phyloP scores from a whole-genome alignment of 495 filamentous ascomycete species.

The Talaromyces adpressus region DNA sequence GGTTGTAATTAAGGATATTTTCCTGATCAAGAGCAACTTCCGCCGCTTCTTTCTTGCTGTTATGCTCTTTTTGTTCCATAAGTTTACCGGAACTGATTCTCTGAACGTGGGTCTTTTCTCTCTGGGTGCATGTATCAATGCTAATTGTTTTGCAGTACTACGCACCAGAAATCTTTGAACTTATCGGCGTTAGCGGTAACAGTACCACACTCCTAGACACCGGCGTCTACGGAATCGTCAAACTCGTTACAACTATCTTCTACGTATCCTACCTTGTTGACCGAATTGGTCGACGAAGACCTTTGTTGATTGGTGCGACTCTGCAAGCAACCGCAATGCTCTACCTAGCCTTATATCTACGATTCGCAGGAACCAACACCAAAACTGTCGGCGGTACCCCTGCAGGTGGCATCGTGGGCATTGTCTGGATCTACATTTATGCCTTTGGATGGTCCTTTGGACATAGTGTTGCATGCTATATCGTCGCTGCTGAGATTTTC shows the following conservation, averaged over 20 bases:
- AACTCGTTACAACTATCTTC: slow-evolving; percentile 49
- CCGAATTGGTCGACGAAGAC: slow-evolving; percentile 39
- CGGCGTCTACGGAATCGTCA: slow-evolving; percentile 37
- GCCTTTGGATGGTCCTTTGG: not conserved
- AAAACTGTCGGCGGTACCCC: not conserved
- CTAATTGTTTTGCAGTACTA: slow-evolving; percentile 19
- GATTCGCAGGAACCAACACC: not conserved
- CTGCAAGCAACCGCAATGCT: not conserved
- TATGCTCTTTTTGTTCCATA: not conserved
- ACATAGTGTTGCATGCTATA: not conserved
- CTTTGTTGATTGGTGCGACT: slow-evolving; percentile 31
- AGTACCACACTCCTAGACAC: slow-evolving; percentile 31
- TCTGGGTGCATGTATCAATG: not conserved
- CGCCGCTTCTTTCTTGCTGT: not conserved
- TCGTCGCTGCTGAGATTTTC: not conserved
- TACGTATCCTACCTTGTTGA: slow-evolving; percentile 48
- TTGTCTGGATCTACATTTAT: not conserved
- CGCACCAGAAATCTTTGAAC: slow-evolving; percentile 33
- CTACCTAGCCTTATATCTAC: not conserved
- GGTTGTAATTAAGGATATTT: slow-evolving; percentile 14
- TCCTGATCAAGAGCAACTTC: slow-evolving; percentile 9
- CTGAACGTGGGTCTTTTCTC: not conserved
- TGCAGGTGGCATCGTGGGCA: not conserved
- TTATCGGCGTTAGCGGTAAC: slow-evolving; percentile 27
- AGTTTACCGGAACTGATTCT: not conserved